Base-by-base conservation (phyloP, 371 early-diverging fungal genomes). In the Funneliformis caledonium region DNA sequence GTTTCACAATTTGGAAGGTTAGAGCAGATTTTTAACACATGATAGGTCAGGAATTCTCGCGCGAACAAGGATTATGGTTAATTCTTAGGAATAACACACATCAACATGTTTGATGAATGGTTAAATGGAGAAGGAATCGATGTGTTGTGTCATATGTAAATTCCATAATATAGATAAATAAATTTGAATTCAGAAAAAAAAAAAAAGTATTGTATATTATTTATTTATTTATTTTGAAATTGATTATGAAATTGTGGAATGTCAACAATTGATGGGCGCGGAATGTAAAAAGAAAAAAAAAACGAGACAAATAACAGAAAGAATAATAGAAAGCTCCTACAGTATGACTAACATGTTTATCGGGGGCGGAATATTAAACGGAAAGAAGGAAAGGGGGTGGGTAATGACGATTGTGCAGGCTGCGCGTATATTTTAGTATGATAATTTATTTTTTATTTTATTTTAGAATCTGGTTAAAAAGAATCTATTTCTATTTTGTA, bases 181-280 rank as follows among this genome's bases (percentile, higher is more conserved):
- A 56, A 56, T 56, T 19, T 56, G 56, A 56, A 56, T 56, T 56
- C 56, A 56, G 56, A 1, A 56, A 56, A 52, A 16, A 16, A 52
- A 52, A 16, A 52, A 52, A 14, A 52, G 5, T 37, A 37, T 37
- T 37, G 37, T 37, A 37, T 37, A 37, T 37, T 37, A 37, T 37
- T 37, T 37, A 37, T 37, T 37, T 37, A 37, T 37, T 37, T 37
- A 37, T 37, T 37, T 37, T 37, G 37, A 52, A 16, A 56, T 56
- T 56, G 56, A 56, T 56, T 56, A 56, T 56, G 56, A 56, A 56
- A 56, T 56, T 56, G 56, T 56, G 56, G 56, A 56, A 56, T 56
- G 56, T 56, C 37, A 37, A 37, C 37, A 37, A 37, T 37, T 37
- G 37, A 37, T 37, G 37, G 37, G 37, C 37, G 37, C 37, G 56